Evolutionary conservation across 306 rosid genomes (phyloP).

Genomic region (Elaeagnus macrophylla): DNA sequence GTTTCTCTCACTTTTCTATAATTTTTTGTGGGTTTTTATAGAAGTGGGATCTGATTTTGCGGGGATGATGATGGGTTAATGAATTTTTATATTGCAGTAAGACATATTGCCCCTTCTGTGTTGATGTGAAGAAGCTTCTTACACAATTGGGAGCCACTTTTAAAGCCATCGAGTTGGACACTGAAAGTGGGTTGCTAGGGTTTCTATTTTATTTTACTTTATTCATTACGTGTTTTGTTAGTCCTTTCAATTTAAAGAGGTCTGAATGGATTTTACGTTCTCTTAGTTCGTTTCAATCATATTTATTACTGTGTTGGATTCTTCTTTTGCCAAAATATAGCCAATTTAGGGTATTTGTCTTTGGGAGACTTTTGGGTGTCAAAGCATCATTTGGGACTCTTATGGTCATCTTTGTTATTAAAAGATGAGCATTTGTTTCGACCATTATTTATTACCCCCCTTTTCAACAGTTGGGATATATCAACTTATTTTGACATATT

Average conservation of each 20-base stretch:
- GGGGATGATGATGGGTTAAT: neutral
- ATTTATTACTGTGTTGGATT: too few relatives aligned
- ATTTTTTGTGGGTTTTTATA: neutral
- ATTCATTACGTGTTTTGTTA: neutral
- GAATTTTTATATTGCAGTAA: conserved; percentile 36
- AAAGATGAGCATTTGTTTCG: too few relatives aligned
- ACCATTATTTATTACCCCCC: too few relatives aligned
- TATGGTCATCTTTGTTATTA: too few relatives aligned
- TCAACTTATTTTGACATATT: too few relatives aligned
- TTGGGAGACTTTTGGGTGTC: too few relatives aligned
- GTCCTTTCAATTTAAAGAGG: neutral
- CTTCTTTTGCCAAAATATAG: too few relatives aligned
- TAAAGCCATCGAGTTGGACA: conserved; percentile 53
- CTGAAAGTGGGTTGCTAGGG: conserved; percentile 33
- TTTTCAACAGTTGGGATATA: too few relatives aligned
- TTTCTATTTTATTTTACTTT: neutral
- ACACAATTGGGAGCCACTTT: conserved; percentile 31
- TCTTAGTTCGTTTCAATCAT: too few relatives aligned
- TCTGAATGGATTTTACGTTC: neutral
- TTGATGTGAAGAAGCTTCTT: conserved; percentile 46
- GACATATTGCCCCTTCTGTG: conserved; percentile 58
- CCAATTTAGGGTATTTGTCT: too few relatives aligned
- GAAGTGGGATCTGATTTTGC: neutral
- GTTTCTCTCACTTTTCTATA: conserved; percentile 10
- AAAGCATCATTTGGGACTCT: too few relatives aligned